These are phyloP conservation scores for Vanrija sp. DNA, from an alignment of 1,284 basidiomycete species.

Conservation along the genomic window DNA sequence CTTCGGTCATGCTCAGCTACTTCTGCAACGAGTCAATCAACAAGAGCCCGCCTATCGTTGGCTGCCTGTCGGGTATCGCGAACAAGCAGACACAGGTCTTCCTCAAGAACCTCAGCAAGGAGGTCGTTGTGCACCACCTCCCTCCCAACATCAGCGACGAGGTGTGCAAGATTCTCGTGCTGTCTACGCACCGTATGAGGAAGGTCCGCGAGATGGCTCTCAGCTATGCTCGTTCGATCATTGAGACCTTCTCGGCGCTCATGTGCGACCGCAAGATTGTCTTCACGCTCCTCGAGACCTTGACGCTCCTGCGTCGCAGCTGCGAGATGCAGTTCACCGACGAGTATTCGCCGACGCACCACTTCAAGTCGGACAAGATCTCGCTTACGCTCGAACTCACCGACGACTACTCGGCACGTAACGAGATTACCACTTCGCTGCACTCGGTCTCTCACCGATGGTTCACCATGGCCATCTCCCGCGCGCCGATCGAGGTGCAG, in stretches of 20 bases:
- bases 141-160: conserved; percentile 70
- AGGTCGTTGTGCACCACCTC: conserved; percentile 74
- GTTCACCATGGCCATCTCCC: conserved; percentile 77
- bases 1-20: conserved; percentile 80
- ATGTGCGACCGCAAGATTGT: conserved; percentile 88
- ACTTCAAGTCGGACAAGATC: conserved; percentile 73
- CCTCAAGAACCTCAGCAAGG: conserved; percentile 63
- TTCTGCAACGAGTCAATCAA: conserved; percentile 87
- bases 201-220: conserved; percentile 78
- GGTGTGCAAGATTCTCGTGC: conserved; percentile 69
- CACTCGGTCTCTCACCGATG: conserved; percentile 71
- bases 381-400: conserved; percentile 74
- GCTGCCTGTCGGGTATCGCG: conserved; percentile 75
- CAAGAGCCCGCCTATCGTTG: conserved; percentile 54
- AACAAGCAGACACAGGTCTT: conserved; percentile 66
- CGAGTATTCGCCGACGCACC: conserved; percentile 86
- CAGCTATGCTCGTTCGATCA: conserved; percentile 75
- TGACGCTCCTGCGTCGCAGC: conserved; percentile 80
- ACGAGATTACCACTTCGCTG: conserved; percentile 74
- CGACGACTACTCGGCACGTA: conserved; percentile 81
- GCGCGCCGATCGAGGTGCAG: conserved; percentile 88
- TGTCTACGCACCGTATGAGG: conserved; percentile 75
- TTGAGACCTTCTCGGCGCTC: conserved; percentile 89
- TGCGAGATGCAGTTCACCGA: conserved; percentile 90
- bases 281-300: conserved; percentile 81